These are phyloP conservation scores for Diaporthe citriasiana DNA, from an alignment of 2,329 filamentous ascomycete species.

Conservation along the genomic window DNA sequence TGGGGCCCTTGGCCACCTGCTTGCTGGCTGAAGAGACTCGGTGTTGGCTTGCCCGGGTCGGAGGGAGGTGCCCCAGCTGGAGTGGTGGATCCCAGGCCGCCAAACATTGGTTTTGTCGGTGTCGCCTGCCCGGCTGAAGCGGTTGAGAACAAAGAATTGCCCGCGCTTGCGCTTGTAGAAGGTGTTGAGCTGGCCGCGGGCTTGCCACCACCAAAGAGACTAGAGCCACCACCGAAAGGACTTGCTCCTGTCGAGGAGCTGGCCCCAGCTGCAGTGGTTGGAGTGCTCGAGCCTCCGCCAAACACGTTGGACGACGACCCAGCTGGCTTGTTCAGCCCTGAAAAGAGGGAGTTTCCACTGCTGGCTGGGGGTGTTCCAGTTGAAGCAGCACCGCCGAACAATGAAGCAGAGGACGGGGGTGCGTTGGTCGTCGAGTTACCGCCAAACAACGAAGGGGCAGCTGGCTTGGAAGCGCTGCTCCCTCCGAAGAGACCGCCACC, in stretches of 20 bases:
- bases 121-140: slow-evolving; percentile 52
- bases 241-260: slow-evolving; percentile 29
- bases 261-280: slow-evolving; percentile 39
- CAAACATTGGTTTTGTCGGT: slow-evolving; percentile 63
- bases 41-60: slow-evolving; percentile 47
- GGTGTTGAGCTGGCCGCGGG: slow-evolving; percentile 40
- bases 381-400: slow-evolving; percentile 50
- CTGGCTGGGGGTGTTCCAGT: slow-evolving; percentile 48
- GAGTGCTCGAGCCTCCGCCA: slow-evolving; percentile 45
- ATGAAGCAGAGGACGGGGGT: slow-evolving; percentile 48
- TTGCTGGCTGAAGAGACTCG: slow-evolving; percentile 41
- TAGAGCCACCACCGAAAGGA: slow-evolving; percentile 37
- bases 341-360: slow-evolving; percentile 47
- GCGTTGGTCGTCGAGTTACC: slow-evolving; percentile 46
- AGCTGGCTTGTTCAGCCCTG: slow-evolving; percentile 43
- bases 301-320: slow-evolving; percentile 46
- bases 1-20: slow-evolving; percentile 34
- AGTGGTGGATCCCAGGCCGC: slow-evolving; percentile 64
- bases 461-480: slow-evolving; percentile 28
- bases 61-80: slow-evolving; percentile 68
- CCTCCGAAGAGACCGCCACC: slow-evolving; percentile 53
- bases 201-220: slow-evolving; percentile 49
- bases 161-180: slow-evolving; percentile 40
- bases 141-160: slow-evolving; percentile 45
- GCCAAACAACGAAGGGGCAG: slow-evolving; percentile 31